phyloP scores from a whole-genome alignment of 2,329 filamentous ascomycete species.

The Apiospora koreana region DNA sequence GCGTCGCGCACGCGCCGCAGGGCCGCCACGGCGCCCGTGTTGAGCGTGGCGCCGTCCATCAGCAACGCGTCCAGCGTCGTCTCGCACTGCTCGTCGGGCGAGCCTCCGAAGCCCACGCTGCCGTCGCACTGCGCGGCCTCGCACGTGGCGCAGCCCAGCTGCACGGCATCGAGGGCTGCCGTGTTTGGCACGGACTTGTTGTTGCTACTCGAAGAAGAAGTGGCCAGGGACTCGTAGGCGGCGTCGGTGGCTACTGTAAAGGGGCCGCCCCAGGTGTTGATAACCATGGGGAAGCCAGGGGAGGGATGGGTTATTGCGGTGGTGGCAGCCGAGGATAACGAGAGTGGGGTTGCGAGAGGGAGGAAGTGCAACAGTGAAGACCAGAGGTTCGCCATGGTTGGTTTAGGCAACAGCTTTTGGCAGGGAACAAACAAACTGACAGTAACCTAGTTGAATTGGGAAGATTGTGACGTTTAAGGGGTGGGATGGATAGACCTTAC shows the following conservation, averaged over 20 bases:
- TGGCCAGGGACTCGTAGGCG: neutral
- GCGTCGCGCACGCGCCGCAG: slow-evolving; percentile 51
- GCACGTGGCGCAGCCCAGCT: slow-evolving; percentile 52
- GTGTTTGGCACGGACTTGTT: slow-evolving; percentile 18
- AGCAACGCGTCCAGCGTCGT: slow-evolving; percentile 61
- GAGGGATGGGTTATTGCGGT: slow-evolving; percentile 28
- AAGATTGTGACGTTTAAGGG: too few relatives aligned
- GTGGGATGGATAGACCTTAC: too few relatives aligned
- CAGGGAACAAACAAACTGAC: too few relatives aligned
- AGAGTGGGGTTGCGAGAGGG: slow-evolving; percentile 1
- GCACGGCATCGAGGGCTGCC: slow-evolving; percentile 52
- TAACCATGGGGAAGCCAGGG: slow-evolving; percentile 2
- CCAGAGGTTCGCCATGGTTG: neutral
- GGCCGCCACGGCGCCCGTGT: slow-evolving; percentile 53
- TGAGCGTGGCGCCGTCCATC: slow-evolving; percentile 57
- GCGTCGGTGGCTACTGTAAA: slow-evolving; percentile 11
- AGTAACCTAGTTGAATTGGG: too few relatives aligned
- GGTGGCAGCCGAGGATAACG: neutral
- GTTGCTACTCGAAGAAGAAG: neutral
- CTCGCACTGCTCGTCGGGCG: slow-evolving; percentile 57
- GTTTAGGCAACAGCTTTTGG: neutral
- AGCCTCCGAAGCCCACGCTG: slow-evolving; percentile 56
- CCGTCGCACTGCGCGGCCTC: slow-evolving; percentile 55
- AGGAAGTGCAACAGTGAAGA: neutral
- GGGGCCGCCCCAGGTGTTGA: slow-evolving; percentile 11